Conservation (phyloP, 1,139 yeast species). For the Saccharomycopsis hybrid region DNA sequence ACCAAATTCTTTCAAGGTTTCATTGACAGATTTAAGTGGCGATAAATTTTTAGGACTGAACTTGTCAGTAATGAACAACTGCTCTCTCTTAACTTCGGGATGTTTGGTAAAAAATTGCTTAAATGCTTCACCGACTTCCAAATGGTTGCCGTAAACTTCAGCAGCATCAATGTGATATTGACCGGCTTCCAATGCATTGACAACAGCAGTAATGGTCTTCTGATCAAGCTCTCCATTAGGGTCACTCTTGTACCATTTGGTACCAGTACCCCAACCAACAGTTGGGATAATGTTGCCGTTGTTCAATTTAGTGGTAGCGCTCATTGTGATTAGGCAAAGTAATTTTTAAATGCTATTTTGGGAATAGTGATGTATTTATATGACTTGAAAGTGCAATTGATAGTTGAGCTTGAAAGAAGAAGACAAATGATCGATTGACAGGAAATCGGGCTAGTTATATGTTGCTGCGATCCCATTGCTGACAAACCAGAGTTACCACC, state of each 20-base stretch:
- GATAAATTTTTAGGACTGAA: conserved; percentile 46
- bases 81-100: conserved; percentile 23
- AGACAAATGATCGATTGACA: too few species aligned
- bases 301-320: conserved; percentile 17
- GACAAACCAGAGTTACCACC: too few species aligned
- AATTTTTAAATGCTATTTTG: too few species aligned
- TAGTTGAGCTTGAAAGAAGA: too few species aligned
- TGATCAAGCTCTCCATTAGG: conserved; percentile 32
- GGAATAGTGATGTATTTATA: too few species aligned
- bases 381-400: too few species aligned
- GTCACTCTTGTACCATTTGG: conserved; percentile 51
- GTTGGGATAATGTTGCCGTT: conserved; percentile 32
- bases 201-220: conserved; percentile 35
- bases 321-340: background rate
- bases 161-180: conserved; percentile 54
- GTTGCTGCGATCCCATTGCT: too few species aligned
- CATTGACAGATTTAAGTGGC: conserved; percentile 47
- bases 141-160: conserved; percentile 51
- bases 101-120: conserved; percentile 40
- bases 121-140: conserved; percentile 48
- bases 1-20: conserved; percentile 43
- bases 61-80: conserved; percentile 53
- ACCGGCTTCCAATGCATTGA: conserved; percentile 38
- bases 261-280: conserved; percentile 49
- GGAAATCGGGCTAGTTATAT: too few species aligned